A percentile compares a stretch with the other conserved stretches of the same genome.
These are phyloP conservation scores for Aspergillus tubingensis DNA, from an alignment of 2,329 filamentous ascomycete species.

Conservation along the genomic window DNA sequence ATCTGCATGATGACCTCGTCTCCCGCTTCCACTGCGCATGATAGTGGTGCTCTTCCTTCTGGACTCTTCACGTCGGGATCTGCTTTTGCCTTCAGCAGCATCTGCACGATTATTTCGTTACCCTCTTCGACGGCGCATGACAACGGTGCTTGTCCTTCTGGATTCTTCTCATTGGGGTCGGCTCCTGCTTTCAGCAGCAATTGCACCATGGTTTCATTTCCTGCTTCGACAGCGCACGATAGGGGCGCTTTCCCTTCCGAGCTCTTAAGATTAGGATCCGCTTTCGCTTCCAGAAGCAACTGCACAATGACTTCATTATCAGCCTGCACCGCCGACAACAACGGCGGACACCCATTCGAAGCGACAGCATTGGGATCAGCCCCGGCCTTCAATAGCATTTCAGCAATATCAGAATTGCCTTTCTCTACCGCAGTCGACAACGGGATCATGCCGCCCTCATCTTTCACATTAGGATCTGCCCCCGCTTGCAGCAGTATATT, in stretches of 20 bases:
- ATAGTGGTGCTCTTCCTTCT: slow-evolving; percentile 16
- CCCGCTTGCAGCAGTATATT: slow-evolving; percentile 18
- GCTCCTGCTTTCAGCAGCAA: slow-evolving; percentile 21
- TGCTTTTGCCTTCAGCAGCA: slow-evolving; percentile 20
- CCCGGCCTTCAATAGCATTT: slow-evolving; percentile 22
- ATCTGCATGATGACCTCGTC: slow-evolving; percentile 19
- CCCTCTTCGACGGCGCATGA: slow-evolving; percentile 20
- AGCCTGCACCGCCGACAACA: slow-evolving; percentile 19
- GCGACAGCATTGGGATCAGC: slow-evolving; percentile 18
- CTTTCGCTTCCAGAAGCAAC: slow-evolving; percentile 21
- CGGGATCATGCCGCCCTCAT: slow-evolving; percentile 17
- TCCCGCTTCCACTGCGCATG: slow-evolving; percentile 20
- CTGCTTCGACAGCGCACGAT: slow-evolving; percentile 19
- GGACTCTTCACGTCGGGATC: slow-evolving; percentile 17
- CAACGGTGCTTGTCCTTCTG: slow-evolving; percentile 15
- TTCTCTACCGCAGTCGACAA: slow-evolving; percentile 22
- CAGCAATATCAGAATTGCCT: slow-evolving; percentile 22
- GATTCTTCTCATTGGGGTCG: slow-evolving; percentile 13
- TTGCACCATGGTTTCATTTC: slow-evolving; percentile 18
- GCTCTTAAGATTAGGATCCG: slow-evolving; percentile 18
- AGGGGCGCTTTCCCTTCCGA: slow-evolving; percentile 15
- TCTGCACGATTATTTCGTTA: slow-evolving; percentile 22
- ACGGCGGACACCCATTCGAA: slow-evolving; percentile 11
- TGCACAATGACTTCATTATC: slow-evolving; percentile 25
- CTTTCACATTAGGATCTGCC: slow-evolving; percentile 18